These are phyloP conservation scores for Globisporangium sylvaticum DNA, from an alignment of 352 stramenopile genomes.

Conservation along the genomic window DNA sequence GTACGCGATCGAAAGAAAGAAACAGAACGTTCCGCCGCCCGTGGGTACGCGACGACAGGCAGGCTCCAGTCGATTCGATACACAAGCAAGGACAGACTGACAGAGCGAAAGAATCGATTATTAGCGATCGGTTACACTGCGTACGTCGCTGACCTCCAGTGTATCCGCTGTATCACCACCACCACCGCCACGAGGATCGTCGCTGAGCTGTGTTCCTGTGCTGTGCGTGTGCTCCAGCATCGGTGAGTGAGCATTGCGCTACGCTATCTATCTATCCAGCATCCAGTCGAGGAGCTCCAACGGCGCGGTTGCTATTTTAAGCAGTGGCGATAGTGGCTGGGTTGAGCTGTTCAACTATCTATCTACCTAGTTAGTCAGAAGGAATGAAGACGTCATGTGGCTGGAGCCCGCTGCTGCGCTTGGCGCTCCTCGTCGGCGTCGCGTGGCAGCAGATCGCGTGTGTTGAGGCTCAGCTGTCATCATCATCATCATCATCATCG, in stretches of 20 bases:
- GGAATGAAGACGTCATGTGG: constrained; percentile 1
- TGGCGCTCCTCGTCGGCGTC: constrained; percentile 2
- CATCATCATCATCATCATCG: neutral
- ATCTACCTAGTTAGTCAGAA: neutral
- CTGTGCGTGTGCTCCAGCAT: neutral
- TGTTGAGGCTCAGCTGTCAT: neutral
- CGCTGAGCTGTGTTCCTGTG: neutral
- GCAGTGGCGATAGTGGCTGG: neutral
- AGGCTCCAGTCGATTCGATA: neutral
- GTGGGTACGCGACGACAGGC: neutral
- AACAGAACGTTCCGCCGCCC: neutral
- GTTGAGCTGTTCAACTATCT: neutral
- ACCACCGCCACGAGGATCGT: neutral
- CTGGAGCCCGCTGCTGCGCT: neutral
- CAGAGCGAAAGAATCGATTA: neutral
- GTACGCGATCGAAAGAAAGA: neutral
- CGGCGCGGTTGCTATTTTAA: constrained; percentile 1
- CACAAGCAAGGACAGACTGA: neutral
- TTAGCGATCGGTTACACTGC: neutral
- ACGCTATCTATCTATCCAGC: neutral
- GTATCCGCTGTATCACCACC: neutral
- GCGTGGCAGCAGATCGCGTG: neutral
- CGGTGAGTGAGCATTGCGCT: neutral
- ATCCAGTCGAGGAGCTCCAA: neutral
- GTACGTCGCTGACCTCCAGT: neutral